These are phyloP conservation scores for Dianthus caryophyllus DNA, from an alignment of 148 eudicot genomes.

Conservation along the genomic window DNA sequence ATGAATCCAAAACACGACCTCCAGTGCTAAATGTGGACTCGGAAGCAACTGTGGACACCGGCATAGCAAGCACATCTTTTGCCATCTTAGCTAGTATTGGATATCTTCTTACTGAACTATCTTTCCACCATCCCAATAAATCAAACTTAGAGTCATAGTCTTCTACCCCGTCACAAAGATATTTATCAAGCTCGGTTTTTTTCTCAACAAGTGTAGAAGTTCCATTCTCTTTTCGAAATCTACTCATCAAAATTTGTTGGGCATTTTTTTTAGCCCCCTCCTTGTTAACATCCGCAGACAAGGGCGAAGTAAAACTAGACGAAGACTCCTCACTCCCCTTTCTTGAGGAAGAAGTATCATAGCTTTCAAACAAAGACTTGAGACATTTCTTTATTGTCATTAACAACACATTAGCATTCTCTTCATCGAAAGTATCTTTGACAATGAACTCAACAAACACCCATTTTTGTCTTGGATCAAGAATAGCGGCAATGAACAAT, in stretches of 20 bases:
- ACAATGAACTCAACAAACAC: too few species aligned
- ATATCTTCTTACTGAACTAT: too few species aligned
- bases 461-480: too few species aligned
- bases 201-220: background rate
- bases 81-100: too few species aligned
- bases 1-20: too few species aligned
- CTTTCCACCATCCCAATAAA: too few species aligned
- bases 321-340: background rate
- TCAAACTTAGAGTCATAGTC: background rate
- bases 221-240: background rate
- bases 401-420: too few species aligned
- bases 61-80: too few species aligned
- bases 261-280: background rate
- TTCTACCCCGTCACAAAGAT: background rate
- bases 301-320: background rate
- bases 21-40: too few species aligned
- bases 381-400: too few species aligned
- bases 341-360: background rate
- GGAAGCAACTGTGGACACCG: too few species aligned
- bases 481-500: constrained; percentile 14
- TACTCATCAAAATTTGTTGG: background rate
- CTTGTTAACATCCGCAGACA: background rate
- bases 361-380: constrained; percentile 3
- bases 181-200: background rate
- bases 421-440: too few species aligned